A percentile compares a stretch with the other conserved stretches of the same genome.
Evolutionary conservation across 73 alveolate species (phyloP).

Genomic region (Paramecium caudatum): DNA sequence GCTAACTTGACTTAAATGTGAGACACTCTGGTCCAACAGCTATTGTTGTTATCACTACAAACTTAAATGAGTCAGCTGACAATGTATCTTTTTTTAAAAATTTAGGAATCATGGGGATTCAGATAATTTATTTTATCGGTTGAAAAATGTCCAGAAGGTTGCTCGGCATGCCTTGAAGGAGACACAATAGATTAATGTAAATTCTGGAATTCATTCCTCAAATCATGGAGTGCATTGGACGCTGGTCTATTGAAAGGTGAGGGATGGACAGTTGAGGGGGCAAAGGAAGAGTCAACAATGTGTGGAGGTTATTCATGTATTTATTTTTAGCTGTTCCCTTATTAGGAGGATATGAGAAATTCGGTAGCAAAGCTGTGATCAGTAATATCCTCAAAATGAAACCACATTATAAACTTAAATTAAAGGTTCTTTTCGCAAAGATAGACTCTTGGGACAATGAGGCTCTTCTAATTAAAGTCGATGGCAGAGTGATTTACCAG

Average conservation of each 20-base stretch:
- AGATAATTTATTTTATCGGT: conserved; percentile 33
- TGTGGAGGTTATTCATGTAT: no score
- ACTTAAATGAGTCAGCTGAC: conserved; percentile 20
- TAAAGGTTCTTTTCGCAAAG: not conserved
- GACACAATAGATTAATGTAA: not conserved
- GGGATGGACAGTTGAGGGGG: conserved; percentile 64
- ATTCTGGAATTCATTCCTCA: not conserved
- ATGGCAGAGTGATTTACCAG: not conserved
- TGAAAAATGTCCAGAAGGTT: conserved; percentile 60
- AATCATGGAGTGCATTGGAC: not conserved
- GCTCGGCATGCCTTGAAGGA: conserved; percentile 44
- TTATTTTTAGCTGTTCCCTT: conserved; percentile 51
- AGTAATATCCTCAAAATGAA: not conserved
- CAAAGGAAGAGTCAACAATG: not conserved
- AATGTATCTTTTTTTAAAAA: not conserved
- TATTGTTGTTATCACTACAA: conserved; percentile 36
- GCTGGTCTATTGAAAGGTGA: conserved; percentile 12
- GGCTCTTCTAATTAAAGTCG: not conserved
- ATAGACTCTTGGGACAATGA: conserved; percentile 62
- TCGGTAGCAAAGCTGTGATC: not conserved
- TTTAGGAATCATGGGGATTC: conserved; percentile 66
- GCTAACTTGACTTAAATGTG: not conserved
- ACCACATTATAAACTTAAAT: conserved; percentile 10
- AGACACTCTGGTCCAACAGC: conserved; percentile 61
- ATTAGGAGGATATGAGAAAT: conserved; percentile 20